phyloP scores from a whole-genome alignment of 441 rosid genomes.

The Pelargonium myrrhifolium region DNA sequence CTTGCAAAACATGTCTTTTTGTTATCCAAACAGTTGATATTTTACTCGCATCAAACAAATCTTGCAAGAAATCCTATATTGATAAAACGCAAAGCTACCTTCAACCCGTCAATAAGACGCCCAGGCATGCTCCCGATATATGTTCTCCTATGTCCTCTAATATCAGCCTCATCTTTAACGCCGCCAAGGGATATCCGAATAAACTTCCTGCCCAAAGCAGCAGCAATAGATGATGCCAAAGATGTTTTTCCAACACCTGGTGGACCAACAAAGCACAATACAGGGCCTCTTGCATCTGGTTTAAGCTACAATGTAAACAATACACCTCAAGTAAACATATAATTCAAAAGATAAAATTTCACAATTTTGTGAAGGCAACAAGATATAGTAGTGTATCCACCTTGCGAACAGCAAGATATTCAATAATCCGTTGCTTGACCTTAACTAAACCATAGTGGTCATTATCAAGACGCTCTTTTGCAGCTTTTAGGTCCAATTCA shows the following conservation, averaged over 20 bases:
- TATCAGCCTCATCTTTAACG: slow-evolving; percentile 98
- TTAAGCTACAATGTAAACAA: slow-evolving; percentile 59
- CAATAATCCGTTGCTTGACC: slow-evolving; percentile 93
- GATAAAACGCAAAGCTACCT: slow-evolving; percentile 38
- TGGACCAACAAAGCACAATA: slow-evolving; percentile 96
- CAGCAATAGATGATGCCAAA: slow-evolving; percentile 89
- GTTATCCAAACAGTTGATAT: background rate
- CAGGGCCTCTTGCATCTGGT: slow-evolving; percentile 98
- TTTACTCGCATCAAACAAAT: background rate
- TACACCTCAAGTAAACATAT: slow-evolving; percentile 22
- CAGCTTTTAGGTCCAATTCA: slow-evolving; percentile 77
- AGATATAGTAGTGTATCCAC: slow-evolving; percentile 32
- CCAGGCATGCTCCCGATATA: slow-evolving; percentile 99
- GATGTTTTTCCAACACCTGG: slow-evolving; percentile 99
- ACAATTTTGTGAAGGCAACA: slow-evolving; percentile 14
- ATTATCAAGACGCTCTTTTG: slow-evolving; percentile 87
- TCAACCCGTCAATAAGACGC: slow-evolving; percentile 91
- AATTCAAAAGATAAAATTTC: slow-evolving; percentile 17
- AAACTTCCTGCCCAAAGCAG: slow-evolving; percentile 90
- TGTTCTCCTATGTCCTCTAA: slow-evolving; percentile 97
- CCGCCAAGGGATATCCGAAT: slow-evolving; percentile 95
- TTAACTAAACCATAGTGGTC: slow-evolving; percentile 87
- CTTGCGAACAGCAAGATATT: slow-evolving; percentile 99
- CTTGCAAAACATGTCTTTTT: background rate
- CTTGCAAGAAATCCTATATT: background rate